Conservation (phyloP, 1,284 basidiomycete genomes). For the Pholiota adiposa region DNA sequence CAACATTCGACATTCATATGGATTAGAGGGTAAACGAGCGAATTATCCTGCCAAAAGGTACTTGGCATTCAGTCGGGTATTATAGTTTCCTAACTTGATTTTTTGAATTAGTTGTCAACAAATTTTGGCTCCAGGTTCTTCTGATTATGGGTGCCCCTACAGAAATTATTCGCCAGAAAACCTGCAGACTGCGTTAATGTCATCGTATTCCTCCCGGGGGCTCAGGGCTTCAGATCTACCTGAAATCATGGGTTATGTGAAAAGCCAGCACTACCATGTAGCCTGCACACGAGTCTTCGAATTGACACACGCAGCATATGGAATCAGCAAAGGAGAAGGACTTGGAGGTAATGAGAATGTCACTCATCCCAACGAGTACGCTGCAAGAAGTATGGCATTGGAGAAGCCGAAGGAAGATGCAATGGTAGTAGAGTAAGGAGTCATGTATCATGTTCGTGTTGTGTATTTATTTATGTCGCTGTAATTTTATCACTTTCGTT, state of each 20-base stretch:
- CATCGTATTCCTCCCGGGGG: slow-evolving; percentile 73
- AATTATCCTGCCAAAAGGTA: slow-evolving; percentile 95
- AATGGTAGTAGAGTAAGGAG: slow-evolving; percentile 30
- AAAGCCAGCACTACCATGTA: slow-evolving; percentile 88
- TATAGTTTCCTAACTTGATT: slow-evolving; percentile 14
- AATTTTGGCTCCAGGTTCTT: slow-evolving; percentile 82
- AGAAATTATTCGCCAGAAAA: slow-evolving; percentile 89
- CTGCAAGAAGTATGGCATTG: slow-evolving; percentile 69
- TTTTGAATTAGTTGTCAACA: slow-evolving; percentile 80
- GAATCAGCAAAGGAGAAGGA: slow-evolving; percentile 90
- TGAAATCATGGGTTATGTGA: slow-evolving; percentile 88
- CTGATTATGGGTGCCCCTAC: slow-evolving; percentile 93
- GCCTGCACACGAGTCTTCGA: slow-evolving; percentile 98
- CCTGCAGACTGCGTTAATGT: slow-evolving; percentile 77
- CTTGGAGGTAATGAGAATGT: slow-evolving; percentile 89
- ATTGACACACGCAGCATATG: slow-evolving; percentile 79
- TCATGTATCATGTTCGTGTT: neutral
- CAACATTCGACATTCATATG: slow-evolving; percentile 96
- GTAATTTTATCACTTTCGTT: slow-evolving; percentile 2
- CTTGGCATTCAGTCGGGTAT: slow-evolving; percentile 17
- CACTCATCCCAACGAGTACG: slow-evolving; percentile 93
- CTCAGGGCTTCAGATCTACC: slow-evolving; percentile 71
- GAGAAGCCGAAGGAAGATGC: slow-evolving; percentile 45
- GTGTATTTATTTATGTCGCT: slow-evolving; percentile 1
- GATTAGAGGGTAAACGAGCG: slow-evolving; percentile 91